Conservation (phyloP, 345 rosid genomes). For the Pelargonium nanum region DNA sequence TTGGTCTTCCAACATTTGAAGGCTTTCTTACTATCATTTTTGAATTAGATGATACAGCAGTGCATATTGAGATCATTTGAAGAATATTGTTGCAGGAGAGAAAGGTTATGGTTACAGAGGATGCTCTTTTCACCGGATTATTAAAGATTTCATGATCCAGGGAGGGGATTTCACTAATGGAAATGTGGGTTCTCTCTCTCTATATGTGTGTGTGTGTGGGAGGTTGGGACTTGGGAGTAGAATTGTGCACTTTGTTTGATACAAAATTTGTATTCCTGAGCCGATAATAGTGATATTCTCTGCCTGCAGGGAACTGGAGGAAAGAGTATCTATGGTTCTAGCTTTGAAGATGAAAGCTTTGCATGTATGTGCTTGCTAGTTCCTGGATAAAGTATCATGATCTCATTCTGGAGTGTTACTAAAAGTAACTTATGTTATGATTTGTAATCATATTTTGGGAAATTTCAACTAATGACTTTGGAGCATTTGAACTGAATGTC, state of each 20-base stretch:
- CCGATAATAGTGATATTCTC: too few relatives aligned
- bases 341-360: slow-evolving; percentile 75
- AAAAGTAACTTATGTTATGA: neutral
- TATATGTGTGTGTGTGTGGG: neutral
- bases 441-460: neutral
- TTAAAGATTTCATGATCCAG: slow-evolving; percentile 91
- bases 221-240: too few relatives aligned
- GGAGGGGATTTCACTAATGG: slow-evolving; percentile 88
- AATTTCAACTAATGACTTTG: too few relatives aligned
- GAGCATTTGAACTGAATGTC: too few relatives aligned
- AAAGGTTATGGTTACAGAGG: slow-evolving; percentile 79
- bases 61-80: slow-evolving; percentile 2
- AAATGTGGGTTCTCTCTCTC: slow-evolving; percentile 37
- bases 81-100: slow-evolving; percentile 48
- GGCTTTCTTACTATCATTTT: neutral
- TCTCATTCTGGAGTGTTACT: too few relatives aligned
- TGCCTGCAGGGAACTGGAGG: slow-evolving; percentile 85
- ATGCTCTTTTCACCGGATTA: slow-evolving; percentile 80
- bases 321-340: slow-evolving; percentile 66
- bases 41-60: slow-evolving; percentile 2
- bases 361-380: slow-evolving; percentile 34
- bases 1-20: neutral
- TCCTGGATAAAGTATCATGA: neutral
- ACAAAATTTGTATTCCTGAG: too few relatives aligned
- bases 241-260: too few relatives aligned